phyloP scores from a whole-genome alignment of 768 basidiomycete species.

The Chalciporus pseudorubinellus region DNA sequence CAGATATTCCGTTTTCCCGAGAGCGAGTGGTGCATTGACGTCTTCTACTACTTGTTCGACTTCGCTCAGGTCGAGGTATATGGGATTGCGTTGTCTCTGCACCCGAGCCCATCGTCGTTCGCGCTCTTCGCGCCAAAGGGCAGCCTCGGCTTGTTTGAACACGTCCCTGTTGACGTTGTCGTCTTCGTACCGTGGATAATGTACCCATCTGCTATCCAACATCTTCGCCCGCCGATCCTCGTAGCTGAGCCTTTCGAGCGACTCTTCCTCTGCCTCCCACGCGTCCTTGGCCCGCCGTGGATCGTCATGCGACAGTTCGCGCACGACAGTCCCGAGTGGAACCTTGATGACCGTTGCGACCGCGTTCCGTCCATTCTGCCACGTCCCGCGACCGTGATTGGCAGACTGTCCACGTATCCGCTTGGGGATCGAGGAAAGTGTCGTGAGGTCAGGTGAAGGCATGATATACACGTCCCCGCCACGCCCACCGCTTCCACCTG shows the following conservation, averaged over 20 bases:
- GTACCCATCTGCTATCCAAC: slow-evolving; percentile 71
- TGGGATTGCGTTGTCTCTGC: slow-evolving; percentile 41
- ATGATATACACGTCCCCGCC: slow-evolving; percentile 87
- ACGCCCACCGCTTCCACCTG: slow-evolving; percentile 88
- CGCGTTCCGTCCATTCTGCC: slow-evolving; percentile 80
- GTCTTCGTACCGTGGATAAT: slow-evolving; percentile 69
- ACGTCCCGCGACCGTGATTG: slow-evolving; percentile 74
- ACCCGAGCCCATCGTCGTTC: slow-evolving; percentile 49
- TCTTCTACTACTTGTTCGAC: slow-evolving; percentile 36
- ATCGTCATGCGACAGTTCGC: slow-evolving; percentile 67
- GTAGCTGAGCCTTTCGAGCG: slow-evolving; percentile 44
- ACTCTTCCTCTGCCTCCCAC: slow-evolving; percentile 72
- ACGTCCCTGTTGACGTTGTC: slow-evolving; percentile 59
- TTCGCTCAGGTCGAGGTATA: slow-evolving; percentile 63
- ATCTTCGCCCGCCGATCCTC: slow-evolving; percentile 54
- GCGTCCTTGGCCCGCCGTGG: slow-evolving; percentile 61
- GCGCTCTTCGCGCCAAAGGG: slow-evolving; percentile 59
- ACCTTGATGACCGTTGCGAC: slow-evolving; percentile 74
- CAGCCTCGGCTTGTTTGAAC: slow-evolving; percentile 70
- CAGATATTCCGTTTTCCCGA: slow-evolving; percentile 46
- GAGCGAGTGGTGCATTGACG: slow-evolving; percentile 57
- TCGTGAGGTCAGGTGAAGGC: slow-evolving; percentile 74
- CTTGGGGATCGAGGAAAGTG: slow-evolving; percentile 68
- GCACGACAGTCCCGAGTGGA: slow-evolving; percentile 87
- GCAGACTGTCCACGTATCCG: slow-evolving; percentile 69